Conservation (phyloP, 768 basidiomycete species). For the Obba rivulosa region DNA sequence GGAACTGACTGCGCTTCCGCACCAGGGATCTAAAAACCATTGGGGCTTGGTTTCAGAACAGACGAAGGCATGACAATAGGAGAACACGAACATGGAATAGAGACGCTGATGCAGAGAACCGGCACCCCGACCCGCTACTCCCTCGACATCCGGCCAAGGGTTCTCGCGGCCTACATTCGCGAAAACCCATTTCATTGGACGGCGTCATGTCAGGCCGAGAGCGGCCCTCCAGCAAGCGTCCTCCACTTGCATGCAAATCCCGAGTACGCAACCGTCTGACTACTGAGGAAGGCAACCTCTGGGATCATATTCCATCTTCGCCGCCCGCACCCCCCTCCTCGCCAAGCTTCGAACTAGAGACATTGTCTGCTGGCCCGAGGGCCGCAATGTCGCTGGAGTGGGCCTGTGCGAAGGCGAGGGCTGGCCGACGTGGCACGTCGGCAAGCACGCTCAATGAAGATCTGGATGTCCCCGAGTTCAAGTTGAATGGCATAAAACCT, state of each 20-base stretch:
- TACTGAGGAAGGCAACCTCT: constrained; percentile 12
- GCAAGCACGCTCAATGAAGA: constrained; percentile 17
- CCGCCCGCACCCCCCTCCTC: constrained; percentile 52
- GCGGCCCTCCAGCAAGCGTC: constrained; percentile 17
- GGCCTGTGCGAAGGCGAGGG: constrained; percentile 56
- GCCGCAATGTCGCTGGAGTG: constrained; percentile 60
- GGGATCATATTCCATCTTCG: constrained; percentile 52
- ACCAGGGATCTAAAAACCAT: constrained; percentile 40
- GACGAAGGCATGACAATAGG: constrained; percentile 39
- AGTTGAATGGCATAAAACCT: constrained; percentile 3
- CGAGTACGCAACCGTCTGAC: no score
- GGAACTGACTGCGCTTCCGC: background rate
- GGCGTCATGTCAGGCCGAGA: constrained; percentile 52
- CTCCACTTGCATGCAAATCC: background rate
- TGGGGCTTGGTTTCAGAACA: constrained; percentile 84
- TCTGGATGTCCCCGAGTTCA: constrained; percentile 13
- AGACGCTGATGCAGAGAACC: background rate
- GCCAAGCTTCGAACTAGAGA: constrained; percentile 22
- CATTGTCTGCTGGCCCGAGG: constrained; percentile 35
- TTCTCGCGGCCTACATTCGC: constrained; percentile 15
- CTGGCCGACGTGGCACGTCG: constrained; percentile 13
- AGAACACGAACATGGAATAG: constrained; percentile 24
- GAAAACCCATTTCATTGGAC: constrained; percentile 44
- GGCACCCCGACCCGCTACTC: background rate
- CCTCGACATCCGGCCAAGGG: background rate